Evolutionary conservation across 768 basidiomycete species (phyloP).

Genomic region (Suillus plorans): DNA sequence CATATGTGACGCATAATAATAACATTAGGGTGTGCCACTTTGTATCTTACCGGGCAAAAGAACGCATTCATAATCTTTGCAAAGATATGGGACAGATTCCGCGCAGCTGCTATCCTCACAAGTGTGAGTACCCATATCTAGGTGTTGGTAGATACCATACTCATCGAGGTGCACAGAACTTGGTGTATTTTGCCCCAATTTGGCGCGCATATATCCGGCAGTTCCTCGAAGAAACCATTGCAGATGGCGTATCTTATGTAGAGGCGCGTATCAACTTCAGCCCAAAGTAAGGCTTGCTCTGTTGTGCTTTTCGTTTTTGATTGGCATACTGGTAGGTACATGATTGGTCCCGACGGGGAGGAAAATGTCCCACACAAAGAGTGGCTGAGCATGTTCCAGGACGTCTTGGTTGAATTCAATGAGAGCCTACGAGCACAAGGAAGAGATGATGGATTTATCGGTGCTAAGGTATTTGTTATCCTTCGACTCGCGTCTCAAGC

Average conservation of each 20-base stretch:
- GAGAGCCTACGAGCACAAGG: conserved; percentile 49
- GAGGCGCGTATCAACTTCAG: conserved; percentile 70
- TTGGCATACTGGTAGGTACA: conserved; percentile 39
- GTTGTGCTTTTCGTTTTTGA: neutral
- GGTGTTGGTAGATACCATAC: neutral
- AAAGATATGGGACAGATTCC: conserved; percentile 79
- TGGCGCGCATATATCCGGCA: conserved; percentile 59
- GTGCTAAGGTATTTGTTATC: conserved; percentile 45
- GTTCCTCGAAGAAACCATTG: conserved; percentile 60
- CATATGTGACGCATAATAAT: conserved; percentile 73
- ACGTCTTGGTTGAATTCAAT: conserved; percentile 53
- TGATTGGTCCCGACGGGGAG: conserved; percentile 56
- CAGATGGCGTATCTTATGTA: conserved; percentile 70
- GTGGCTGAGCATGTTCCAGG: conserved; percentile 55
- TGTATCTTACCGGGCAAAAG: neutral
- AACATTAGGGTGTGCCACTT: conserved; percentile 50
- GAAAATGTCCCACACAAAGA: conserved; percentile 58
- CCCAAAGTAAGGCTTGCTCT: conserved; percentile 41
- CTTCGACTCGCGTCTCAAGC: neutral
- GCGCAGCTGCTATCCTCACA: conserved; percentile 49
- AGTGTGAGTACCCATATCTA: conserved; percentile 34
- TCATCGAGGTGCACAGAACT: conserved; percentile 23
- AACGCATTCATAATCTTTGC: neutral
- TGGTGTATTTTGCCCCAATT: conserved; percentile 54
- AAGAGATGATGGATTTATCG: conserved; percentile 61